Conservation (phyloP, 2,329 filamentous ascomycete genomes). For the Penicillium decumbens region DNA sequence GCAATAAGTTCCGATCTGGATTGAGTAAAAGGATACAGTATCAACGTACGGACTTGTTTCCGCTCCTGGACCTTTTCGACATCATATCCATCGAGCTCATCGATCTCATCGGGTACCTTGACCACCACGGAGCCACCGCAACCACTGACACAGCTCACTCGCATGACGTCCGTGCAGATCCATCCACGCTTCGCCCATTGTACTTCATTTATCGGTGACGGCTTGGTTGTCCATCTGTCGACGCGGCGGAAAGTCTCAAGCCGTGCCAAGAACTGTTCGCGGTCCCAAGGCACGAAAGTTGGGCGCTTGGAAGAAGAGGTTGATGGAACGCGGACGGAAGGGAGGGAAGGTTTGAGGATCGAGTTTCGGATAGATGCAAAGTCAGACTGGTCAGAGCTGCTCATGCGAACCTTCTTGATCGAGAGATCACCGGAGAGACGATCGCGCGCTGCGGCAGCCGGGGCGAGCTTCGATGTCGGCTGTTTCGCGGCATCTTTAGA, state of each 20-base stretch:
- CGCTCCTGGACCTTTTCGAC: slow-evolving; percentile 40
- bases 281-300: slow-evolving; percentile 81
- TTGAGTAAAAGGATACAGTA: not conserved
- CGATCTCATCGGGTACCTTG: slow-evolving; percentile 65
- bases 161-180: slow-evolving; percentile 77
- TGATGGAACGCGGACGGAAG: slow-evolving; percentile 28
- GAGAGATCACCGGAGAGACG: slow-evolving; percentile 26
- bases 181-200: slow-evolving; percentile 94
- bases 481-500: slow-evolving; percentile 21
- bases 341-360: slow-evolving; percentile 26
- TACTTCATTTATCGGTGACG: slow-evolving; percentile 76
- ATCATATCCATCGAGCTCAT: slow-evolving; percentile 47
- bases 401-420: slow-evolving; percentile 35
- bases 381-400: slow-evolving; percentile 18
- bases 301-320: slow-evolving; percentile 44
- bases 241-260: slow-evolving; percentile 86
- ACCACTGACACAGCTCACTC: slow-evolving; percentile 72
- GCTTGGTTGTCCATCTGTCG: slow-evolving; percentile 90
- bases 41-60: slow-evolving; percentile 41
- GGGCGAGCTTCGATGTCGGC: slow-evolving; percentile 8
- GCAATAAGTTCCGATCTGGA: not conserved
- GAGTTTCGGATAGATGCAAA: slow-evolving; percentile 24
- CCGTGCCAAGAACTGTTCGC: slow-evolving; percentile 72
- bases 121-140: slow-evolving; percentile 82
- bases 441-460: slow-evolving; percentile 21